Evolutionary conservation across 345 rosid species (phyloP).

Genomic region (Syzygium oleosum): DNA sequence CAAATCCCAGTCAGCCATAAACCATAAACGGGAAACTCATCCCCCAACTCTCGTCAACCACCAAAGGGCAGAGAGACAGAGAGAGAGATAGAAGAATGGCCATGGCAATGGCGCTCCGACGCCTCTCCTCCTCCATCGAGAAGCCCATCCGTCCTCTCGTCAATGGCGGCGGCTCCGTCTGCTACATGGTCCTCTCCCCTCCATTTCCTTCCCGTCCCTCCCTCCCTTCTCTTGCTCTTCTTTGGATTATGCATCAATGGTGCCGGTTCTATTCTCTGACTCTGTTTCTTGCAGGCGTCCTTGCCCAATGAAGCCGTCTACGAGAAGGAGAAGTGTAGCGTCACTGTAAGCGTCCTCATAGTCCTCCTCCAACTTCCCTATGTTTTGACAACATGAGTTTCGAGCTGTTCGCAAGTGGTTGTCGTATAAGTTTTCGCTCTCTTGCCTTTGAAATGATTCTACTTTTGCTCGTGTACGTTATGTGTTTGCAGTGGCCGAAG

Average conservation of each 20-base stretch:
- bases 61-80: background rate
- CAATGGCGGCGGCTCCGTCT: conserved; percentile 42
- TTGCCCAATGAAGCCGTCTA: conserved; percentile 88
- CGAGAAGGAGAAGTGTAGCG: conserved; percentile 78
- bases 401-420: background rate
- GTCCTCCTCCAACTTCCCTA: background rate
- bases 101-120: conserved; percentile 93
- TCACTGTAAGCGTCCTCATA: conserved; percentile 36
- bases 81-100: conserved; percentile 35
- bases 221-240: background rate
- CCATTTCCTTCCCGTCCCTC: background rate
- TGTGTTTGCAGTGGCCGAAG: conserved; percentile 74
- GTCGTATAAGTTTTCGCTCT: background rate
- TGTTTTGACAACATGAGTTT: background rate
- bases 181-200: conserved; percentile 48
- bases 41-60: background rate
- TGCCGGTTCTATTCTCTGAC: background rate
- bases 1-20: background rate
- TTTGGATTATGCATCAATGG: background rate
- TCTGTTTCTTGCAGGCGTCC: conserved; percentile 51
- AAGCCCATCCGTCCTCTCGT: conserved; percentile 77
- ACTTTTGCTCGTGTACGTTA: background rate
- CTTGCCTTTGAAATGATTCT: background rate
- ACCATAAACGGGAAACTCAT: background rate
- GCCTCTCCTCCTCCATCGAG: conserved; percentile 79